Evolutionary conservation across 2,329 filamentous ascomycete genomes (phyloP).

Genomic region (Thelonectria rubi): DNA sequence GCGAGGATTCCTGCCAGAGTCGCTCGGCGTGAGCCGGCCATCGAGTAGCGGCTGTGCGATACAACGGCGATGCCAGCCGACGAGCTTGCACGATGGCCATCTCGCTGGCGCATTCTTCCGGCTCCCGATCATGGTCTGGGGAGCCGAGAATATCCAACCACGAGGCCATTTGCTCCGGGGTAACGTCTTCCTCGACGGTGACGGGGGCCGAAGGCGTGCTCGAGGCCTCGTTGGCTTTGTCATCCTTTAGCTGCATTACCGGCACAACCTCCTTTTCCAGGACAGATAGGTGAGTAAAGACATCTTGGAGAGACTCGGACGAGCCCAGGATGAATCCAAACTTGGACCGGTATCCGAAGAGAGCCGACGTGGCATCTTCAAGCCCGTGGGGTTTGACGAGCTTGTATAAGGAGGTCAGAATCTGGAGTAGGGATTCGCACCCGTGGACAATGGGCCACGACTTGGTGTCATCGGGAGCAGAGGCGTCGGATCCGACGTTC

Average conservation of each 20-base stretch:
- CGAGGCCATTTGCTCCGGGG: constrained; percentile 28
- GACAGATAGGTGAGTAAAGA: constrained; percentile 34
- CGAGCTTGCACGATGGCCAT: constrained; percentile 34
- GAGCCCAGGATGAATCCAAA: constrained; percentile 38
- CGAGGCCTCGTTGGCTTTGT: constrained; percentile 11
- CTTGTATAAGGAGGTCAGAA: constrained; percentile 26
- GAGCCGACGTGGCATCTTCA: constrained; percentile 30
- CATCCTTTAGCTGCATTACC: constrained; percentile 23
- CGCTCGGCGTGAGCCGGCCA: constrained; percentile 43
- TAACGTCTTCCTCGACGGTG: constrained; percentile 23
- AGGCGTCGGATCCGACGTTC: background rate
- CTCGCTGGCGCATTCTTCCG: constrained; percentile 42
- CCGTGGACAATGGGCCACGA: constrained; percentile 36
- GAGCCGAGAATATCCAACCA: constrained; percentile 38
- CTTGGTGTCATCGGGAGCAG: background rate
- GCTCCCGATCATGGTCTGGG: constrained; percentile 38
- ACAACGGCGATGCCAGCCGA: constrained; percentile 37
- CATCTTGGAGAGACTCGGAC: constrained; percentile 38
- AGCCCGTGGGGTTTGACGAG: constrained; percentile 34
- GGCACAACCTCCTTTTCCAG: constrained; percentile 32
- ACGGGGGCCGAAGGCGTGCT: background rate
- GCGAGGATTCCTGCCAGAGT: constrained; percentile 42
- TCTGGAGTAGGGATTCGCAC: constrained; percentile 33
- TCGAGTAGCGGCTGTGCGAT: constrained; percentile 38
- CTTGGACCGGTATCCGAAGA: constrained; percentile 36